Base-by-base conservation (phyloP, 2,329 filamentous ascomycete genomes). In the Verticillium tricorpus region DNA sequence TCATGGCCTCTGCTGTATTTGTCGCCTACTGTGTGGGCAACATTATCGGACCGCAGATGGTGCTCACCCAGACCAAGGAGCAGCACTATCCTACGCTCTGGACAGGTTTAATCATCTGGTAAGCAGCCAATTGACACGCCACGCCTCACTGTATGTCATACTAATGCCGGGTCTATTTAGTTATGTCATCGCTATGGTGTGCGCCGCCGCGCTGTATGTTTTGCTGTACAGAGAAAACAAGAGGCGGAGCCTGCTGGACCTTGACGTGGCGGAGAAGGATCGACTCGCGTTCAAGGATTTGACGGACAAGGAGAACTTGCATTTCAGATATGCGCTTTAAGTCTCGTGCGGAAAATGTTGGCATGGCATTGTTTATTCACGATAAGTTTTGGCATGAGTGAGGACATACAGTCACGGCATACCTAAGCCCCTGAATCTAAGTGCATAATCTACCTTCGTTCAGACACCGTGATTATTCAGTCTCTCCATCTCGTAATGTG, bases 21-120 rank as follows among this genome's bases (percentile, higher is more conserved):
- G 82, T 85, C 0, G 82, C 82, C 2, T 86, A 86, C 63, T 84
- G 81, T 37, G 81, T 86, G 0, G 84, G 84, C 0, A 86, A 86
- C 63, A 85, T 86, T 54, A 80, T 86, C 15, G 83, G 84, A 0
- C 84, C 84, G 17, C 82, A 85, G 70, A 72, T 86, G 57, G 80
- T 86, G 45, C 80, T 81, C 50, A 81, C 76, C 57, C 71, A 82
- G 66, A 82, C 80, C 0, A 82, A 82, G 58, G 72, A 69, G 1
- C 68, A 76, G 55, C 84, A 86, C 71, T 86, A 86, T 67, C 84
- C 84, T 0, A 78, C 81, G 65, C 60, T 86, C 15, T 86, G 83
- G 84, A 74, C 77, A 1, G 83, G 82, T 0, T 67, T 87, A 63
- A 83, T 86, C 8, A 83, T 85, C 12, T 85, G 81, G 76, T 83